phyloP scores from a whole-genome alignment of 768 basidiomycete genomes.

The Lactifluus rugatus region DNA sequence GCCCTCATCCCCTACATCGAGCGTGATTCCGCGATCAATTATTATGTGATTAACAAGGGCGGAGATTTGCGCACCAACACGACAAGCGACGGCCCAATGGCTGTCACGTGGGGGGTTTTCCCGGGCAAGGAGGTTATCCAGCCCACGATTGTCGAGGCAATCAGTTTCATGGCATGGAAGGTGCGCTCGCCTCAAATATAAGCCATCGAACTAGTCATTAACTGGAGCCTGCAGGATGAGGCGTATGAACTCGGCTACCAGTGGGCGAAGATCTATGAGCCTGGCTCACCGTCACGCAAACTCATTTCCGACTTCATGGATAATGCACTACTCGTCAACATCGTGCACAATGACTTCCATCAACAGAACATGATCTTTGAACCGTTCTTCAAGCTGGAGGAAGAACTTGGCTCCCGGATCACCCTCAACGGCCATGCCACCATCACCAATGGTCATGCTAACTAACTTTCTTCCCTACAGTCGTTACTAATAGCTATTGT shows the following conservation, averaged over 20 bases:
- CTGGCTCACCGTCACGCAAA: constrained; percentile 61
- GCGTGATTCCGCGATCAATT: constrained; percentile 80
- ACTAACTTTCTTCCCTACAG: constrained; percentile 2
- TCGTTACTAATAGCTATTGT: constrained; percentile 17
- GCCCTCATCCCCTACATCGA: constrained; percentile 75
- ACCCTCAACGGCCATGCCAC: constrained; percentile 2
- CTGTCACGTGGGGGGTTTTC: constrained; percentile 99
- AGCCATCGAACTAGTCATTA: neutral
- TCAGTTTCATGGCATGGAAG: constrained; percentile 99
- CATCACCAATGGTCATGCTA: constrained; percentile 21
- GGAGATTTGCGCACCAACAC: constrained; percentile 94
- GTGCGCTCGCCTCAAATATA: constrained; percentile 29
- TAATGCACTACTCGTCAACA: constrained; percentile 77
- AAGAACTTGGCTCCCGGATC: constrained; percentile 39
- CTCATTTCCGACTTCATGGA: constrained; percentile 76
- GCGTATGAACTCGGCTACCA: constrained; percentile 87
- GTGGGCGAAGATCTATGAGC: constrained; percentile 84
- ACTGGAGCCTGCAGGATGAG: constrained; percentile 55
- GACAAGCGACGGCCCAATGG: constrained; percentile 90
- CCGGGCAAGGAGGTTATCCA: constrained; percentile 94
- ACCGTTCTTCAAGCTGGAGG: constrained; percentile 74
- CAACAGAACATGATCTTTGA: constrained; percentile 73
- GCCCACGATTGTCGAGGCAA: constrained; percentile 93
- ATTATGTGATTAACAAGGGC: constrained; percentile 94
- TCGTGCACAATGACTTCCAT: constrained; percentile 95